Percentiles rank a stretch among this genome's conserved stretches.
These are phyloP conservation scores for Thymus mandschuricus DNA, from an alignment of 257 asterid species.

Conservation along the genomic window DNA sequence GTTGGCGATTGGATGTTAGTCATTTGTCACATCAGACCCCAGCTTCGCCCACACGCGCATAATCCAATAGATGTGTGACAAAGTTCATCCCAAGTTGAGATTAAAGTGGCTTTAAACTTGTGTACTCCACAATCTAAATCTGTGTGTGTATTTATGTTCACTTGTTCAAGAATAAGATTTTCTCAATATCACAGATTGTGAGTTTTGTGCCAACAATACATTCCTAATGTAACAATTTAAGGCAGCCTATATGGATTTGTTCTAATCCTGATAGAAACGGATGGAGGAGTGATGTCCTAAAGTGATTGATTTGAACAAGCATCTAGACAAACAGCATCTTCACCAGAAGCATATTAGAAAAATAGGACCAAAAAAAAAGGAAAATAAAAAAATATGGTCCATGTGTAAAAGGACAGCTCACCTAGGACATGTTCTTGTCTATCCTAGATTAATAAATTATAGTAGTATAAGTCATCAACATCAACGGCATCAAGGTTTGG, in stretches of 20 bases:
- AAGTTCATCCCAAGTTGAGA: not conserved
- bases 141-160: not conserved
- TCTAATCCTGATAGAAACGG: not conserved
- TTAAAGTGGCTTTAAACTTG: conserved; percentile 2
- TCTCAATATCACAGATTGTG: not conserved
- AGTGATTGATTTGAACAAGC: conserved; percentile 23
- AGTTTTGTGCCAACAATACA: not conserved
- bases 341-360: not conserved
- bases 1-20: conserved; percentile 6
- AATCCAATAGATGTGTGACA: conserved; percentile 26
- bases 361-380: not conserved
- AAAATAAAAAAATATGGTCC: not conserved
- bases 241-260: not conserved
- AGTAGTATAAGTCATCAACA: not conserved
- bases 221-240: not conserved
- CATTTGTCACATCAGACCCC: conserved; percentile 20
- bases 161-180: conserved; percentile 20
- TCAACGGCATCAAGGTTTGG: conserved; percentile 18
- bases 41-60: not conserved
- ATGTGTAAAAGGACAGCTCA: conserved; percentile 8
- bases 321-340: conserved; percentile 37
- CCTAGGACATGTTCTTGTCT: conserved; percentile 11
- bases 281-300: not conserved
- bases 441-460: not conserved
- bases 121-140: conserved; percentile 3